These are phyloP conservation scores for Jasminum sambac DNA, from an alignment of 257 asterid genomes.

Conservation along the genomic window DNA sequence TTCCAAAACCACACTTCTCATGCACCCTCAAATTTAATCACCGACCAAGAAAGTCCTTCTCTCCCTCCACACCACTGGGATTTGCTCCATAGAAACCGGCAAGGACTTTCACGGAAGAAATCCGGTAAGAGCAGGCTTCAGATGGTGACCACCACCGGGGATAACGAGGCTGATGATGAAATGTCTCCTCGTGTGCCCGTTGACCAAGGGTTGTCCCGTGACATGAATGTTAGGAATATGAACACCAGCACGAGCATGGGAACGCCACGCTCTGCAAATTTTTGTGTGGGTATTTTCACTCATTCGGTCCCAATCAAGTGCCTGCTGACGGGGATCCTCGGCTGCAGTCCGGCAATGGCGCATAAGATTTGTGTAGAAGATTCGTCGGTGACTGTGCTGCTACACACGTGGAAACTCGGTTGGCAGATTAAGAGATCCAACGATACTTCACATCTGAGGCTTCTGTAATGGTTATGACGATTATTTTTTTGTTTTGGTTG, in stretches of 20 bases:
- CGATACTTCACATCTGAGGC: conserved; percentile 92
- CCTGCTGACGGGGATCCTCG: conserved; percentile 77
- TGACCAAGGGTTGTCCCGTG: conserved; percentile 45
- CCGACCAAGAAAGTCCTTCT: conserved; percentile 53
- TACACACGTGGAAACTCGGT: conserved; percentile 81
- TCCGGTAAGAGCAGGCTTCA: conserved; percentile 98
- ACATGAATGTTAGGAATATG: conserved; percentile 41
- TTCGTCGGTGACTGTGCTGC: conserved; percentile 84
- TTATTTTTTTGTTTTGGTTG: too few species aligned
- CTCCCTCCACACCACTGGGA: conserved; percentile 58
- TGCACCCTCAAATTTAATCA: conserved; percentile 37
- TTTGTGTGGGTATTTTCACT: conserved; percentile 77
- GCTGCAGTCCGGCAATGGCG: conserved; percentile 74
- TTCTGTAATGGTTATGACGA: conserved; percentile 41
- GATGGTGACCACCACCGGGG: conserved; percentile 76
- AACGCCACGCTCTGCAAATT: conserved; percentile 35
- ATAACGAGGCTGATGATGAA: conserved; percentile 93
- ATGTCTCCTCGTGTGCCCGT: conserved; percentile 84
- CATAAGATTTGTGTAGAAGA: conserved; percentile 81
- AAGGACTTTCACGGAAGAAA: conserved; percentile 63
- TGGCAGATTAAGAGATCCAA: conserved; percentile 94
- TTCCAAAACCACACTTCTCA: conserved; percentile 39
- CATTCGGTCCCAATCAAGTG: conserved; percentile 83
- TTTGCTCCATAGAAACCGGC: conserved; percentile 56
- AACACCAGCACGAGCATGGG: too few species aligned